Evolutionary conservation across 495 filamentous ascomycete genomes (phyloP), one percentile per base, ranked within the genome.

Genomic region (Gamarada debralockiae): DNA sequence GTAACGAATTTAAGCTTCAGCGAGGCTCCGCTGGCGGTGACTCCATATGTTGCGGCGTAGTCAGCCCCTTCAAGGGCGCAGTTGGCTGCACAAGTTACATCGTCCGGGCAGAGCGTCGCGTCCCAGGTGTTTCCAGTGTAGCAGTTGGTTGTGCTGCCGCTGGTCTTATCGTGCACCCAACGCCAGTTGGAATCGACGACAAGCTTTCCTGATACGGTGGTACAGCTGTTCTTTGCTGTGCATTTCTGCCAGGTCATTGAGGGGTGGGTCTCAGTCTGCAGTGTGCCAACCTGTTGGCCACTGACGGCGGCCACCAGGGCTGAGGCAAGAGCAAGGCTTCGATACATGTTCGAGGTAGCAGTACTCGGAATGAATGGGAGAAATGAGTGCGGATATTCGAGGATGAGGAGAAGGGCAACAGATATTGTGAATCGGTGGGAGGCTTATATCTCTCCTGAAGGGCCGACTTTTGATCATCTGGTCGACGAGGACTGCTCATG

Each of bases 101-200:
- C 69, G 60, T 76, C 67, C 0, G 77, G 70, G 63, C 83, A 86
- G 31, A 82, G 69, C 29, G 70, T 64, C 6, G 71, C 53, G 60
- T 82, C 72, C 79, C 79, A 84, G 22, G 67, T 67, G 61, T 76
- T 79, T 52, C 80, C 83, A 22, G 74, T 80, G 63, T 84, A 87
- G 78, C 82, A 87, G 68, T 86, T 85, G 57, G 73, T 77, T 20
- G 47, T 48, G 58, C 66, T 79, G 44, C 72, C 70, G 31, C 65
- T 63, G 15, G 65, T 69, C 13, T 43, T 50, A 1, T 67, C 65
- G 57, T 85, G 82, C 22, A 82, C 61, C 79, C 78, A 82, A 21
- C 82, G 75, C 76, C 82, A 86, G 64, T 83, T 85, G 53, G 82
- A 64, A 65, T 89, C 85, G 33, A 87, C 69, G 25, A 82, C 79